Percentiles rank a stretch among this genome's conserved stretches.
Conservation (phyloP, 371 early-diverging fungal genomes). For the Zancudomyces culisetae region DNA sequence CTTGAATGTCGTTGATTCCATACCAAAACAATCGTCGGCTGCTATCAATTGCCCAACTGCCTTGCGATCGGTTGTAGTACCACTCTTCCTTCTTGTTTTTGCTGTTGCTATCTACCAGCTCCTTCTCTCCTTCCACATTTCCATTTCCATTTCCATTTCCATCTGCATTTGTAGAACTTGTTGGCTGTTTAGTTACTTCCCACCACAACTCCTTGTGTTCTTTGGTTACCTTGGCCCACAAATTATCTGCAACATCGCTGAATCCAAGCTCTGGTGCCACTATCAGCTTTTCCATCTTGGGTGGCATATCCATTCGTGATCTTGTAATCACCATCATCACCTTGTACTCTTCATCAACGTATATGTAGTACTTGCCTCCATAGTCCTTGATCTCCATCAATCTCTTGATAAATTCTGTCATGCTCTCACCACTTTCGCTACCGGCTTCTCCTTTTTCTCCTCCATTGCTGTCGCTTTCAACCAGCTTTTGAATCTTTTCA, state of each 20-base stretch:
- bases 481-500: constrained; percentile 63
- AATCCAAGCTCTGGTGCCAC: constrained; percentile 52
- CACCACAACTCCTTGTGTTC: constrained; percentile 54
- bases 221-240: constrained; percentile 58
- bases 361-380: constrained; percentile 32
- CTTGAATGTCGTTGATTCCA: constrained; percentile 30
- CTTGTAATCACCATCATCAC: constrained; percentile 62
- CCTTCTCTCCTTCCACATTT: too few species aligned
- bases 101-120: background rate
- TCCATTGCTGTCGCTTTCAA: constrained; percentile 37
- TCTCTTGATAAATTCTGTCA: constrained; percentile 3
- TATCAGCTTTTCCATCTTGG: constrained; percentile 72
- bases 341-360: constrained; percentile 72
- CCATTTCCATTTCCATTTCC: too few species aligned
- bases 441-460: background rate
- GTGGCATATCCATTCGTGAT: too few species aligned
- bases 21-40: constrained; percentile 70
- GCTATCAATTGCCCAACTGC: constrained; percentile 41
- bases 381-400: constrained; percentile 13
- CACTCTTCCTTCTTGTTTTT: constrained; percentile 39
- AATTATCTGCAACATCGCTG: constrained; percentile 77
- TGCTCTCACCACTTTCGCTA: background rate
- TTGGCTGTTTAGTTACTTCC: constrained; percentile 32
- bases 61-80: constrained; percentile 89
- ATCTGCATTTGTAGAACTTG: too few species aligned